Base-by-base conservation (phyloP, 257 asterid species). In the Solanum lycopersicoides region DNA sequence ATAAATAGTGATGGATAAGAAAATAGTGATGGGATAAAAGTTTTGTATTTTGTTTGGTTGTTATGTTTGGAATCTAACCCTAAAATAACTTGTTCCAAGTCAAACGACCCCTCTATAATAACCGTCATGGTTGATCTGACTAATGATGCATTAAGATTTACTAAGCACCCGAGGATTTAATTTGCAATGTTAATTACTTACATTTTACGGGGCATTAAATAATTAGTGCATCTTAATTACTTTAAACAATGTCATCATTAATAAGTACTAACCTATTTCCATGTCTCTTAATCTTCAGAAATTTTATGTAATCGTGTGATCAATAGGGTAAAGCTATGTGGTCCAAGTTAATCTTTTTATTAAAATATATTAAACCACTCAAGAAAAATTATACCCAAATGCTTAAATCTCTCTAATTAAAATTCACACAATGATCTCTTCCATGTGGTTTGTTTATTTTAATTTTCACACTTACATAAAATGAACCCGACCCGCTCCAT, bases 331-430 rank as follows among this genome's bases (percentile, higher is more conserved):
- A 76, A 10, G 6, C 3, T n/a, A 76, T 16, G 88, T 66, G 86
- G 77, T 79, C 86, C 90, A 88, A 59, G 39, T 34, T 18, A 72
- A 16, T 76, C 74, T 66, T 76, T 32, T 53, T 53, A 53, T 53
- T 53, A 16, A 18, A 53, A 16, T 18, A 53, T 42, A 76, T 37
- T 84, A 12, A 76, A 41, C 23, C 71, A 28, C 77, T 73, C 44
- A 65, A 68, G 35, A 7, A 45, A 56, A 45, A 44, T 42, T 39
- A 65, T 66, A 80, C 44, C 45, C 34, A 77, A 77, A 77, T n/a
- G 83, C 23, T n/a, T 37, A 82, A 83, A 74, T 44, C 47, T 87
- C 71, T 34, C 23, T 63, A 21, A 41, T 23, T 15, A 83, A 59
- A 42, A 37, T 30, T 23, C 12, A 50, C 83, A 71, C 79, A 71